A percentile compares a stretch with the other conserved stretches of the same genome.
Evolutionary conservation across 305 asterid genomes (phyloP).

Genomic region (Caryopteris hybrid): DNA sequence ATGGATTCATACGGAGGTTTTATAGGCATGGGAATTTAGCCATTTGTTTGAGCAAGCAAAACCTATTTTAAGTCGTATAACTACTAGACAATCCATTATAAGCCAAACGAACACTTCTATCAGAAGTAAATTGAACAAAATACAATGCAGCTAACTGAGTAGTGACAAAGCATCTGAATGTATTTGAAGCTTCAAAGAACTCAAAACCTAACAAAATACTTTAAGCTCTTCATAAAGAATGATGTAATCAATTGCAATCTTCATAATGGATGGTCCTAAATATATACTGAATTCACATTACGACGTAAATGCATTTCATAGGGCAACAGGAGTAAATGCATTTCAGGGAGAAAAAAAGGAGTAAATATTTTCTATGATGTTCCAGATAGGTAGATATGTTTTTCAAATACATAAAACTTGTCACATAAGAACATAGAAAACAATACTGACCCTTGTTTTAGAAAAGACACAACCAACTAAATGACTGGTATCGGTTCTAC

Average conservation of each 20-base stretch:
- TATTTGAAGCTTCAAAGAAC: background rate
- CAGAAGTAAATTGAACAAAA: background rate
- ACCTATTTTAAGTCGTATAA: background rate
- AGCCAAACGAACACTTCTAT: background rate
- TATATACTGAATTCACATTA: background rate
- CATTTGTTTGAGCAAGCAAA: background rate
- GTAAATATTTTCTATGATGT: background rate
- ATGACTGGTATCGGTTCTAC: background rate
- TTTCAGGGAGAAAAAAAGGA: background rate
- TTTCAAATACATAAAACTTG: background rate
- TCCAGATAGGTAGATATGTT: background rate
- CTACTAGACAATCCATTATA: background rate
- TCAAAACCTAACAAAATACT: background rate
- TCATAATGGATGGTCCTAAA: background rate
- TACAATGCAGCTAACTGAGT: background rate
- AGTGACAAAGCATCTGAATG: background rate
- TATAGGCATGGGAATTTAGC: no score
- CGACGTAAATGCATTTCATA: background rate
- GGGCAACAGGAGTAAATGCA: background rate
- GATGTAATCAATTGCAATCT: background rate
- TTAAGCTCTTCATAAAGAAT: background rate
- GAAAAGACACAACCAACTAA: slow-evolving; percentile 1
- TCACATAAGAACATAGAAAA: background rate
- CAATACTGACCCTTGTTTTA: background rate
- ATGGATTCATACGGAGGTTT: no score